Evolutionary conservation across 768 basidiomycete species (phyloP), one percentile per base, ranked within the genome.

Genomic region (Rhodotorula diobovata): DNA sequence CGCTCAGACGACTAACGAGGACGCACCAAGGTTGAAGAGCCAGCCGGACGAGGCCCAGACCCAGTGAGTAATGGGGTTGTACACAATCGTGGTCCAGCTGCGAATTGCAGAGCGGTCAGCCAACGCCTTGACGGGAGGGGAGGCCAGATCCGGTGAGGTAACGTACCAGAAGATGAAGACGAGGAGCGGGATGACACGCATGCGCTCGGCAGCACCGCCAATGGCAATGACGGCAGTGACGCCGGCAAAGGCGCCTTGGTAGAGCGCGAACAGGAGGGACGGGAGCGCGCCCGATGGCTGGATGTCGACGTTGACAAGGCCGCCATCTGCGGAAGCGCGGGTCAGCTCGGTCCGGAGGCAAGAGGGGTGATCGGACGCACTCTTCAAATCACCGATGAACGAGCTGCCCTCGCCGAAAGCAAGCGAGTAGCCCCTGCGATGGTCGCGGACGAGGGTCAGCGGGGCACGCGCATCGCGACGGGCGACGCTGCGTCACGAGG

Each of bases 341-440:
- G 45, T 46, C 45, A 46, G 45, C 20, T 46, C 45, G 45, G 5
- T 8, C 45, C 18, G 15, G 20, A 16, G 9, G 45, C 45, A 18
- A 21, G 21, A 15, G 20, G 15, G 21, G 12, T 18, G 16, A 16
- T 16, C 21, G 45, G 20, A 9, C 45, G 45, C 45, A 80, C 90
- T 86, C 48, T 83, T 83, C 32, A 96, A 85, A 80, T 94, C 87
- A 53, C 95, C 95, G 71, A 99, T 95, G 80, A 84, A 98, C n/a
- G 74, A 71, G 48, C 81, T 82, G 10, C 60, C 68, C 25, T 35
- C 35, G 35, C 86, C 83, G 81, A 93, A 93, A 2, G 90, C 88
- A 48, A 93, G 83, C 1, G 90, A 88, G 81, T 92, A 94, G 79
- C 94, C 94, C 94, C 56, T 46, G 45, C 45, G 21, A 46, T 46